Evolutionary conservation across 495 filamentous ascomycete species (phyloP), one percentile per base, ranked within the genome.

Genomic region (Echria macrotheca): DNA sequence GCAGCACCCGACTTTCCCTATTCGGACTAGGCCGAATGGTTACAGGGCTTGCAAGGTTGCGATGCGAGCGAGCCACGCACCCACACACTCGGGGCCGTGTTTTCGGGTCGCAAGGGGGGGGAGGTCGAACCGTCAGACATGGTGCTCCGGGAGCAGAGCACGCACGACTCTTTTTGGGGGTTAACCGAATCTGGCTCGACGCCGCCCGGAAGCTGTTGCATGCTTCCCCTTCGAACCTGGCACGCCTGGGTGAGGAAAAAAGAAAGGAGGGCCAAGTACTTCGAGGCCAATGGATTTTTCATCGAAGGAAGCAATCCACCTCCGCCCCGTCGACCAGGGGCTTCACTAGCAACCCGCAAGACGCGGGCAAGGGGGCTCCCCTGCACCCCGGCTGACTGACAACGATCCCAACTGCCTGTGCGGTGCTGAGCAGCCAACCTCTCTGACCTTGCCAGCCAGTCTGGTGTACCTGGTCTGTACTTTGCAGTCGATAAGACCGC

Each of bases 341-440:
- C 55, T 51, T 55, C 53, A 57, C 59, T n/a, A n/a, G n/a, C n/a
- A n/a, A 59, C 53, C 44, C 19, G 28, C 28, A 37, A 50, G 45
- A 55, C 12, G 21, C 53, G 41, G 32, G 50, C 54, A 50, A 47
- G 47, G 29, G 39, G 45, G 54, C 61, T 36, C 37, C 39, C 22
- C 57, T 58, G 54, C 46, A 65, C 62, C 59, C 59, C 52, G 46
- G 56, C 47, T 36, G 42, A 48, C 45, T n/a, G n/a, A n/a, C n/a
- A n/a, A 49, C 39, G 47, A 46, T 38, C 41, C 47, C 44, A 54
- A 45, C 40, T 40, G 42, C 40, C 44, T 38, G 38, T 25, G 18
- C 38, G 10, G 40, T 50, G 41, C 52, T 52, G 54, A 45, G 37
- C 48, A 23, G 17, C 45, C 39, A 37, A 38, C 37, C 5, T 44